Percentiles rank a stretch among this genome's conserved stretches.
phyloP scores from a whole-genome alignment of 306 rosid genomes.

The Citrullus mucosospermus region DNA sequence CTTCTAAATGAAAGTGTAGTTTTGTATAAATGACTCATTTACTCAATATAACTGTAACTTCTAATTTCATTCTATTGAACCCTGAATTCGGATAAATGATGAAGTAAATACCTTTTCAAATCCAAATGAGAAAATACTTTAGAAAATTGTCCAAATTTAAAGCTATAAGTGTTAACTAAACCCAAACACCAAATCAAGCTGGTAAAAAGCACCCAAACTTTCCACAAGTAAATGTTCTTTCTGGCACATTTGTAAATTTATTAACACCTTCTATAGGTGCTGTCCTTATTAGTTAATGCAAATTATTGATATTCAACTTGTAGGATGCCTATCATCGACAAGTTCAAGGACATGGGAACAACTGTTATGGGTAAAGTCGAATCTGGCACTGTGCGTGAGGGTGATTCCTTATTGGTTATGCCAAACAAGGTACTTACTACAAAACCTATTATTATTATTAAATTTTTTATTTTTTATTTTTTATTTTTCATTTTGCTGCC shows the following conservation, averaged over 20 bases:
- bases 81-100: not conserved
- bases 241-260: not conserved
- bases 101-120: not conserved
- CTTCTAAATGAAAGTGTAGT: not conserved
- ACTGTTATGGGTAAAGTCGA: conserved; percentile 96
- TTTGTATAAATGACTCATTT: not conserved
- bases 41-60: not conserved
- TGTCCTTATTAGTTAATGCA: not conserved
- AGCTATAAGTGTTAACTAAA: not conserved
- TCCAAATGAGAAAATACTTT: not conserved
- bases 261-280: not conserved
- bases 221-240: not conserved
- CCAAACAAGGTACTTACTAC: conserved; percentile 69
- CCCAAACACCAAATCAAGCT: not conserved
- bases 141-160: not conserved
- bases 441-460: not conserved
- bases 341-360: conserved; percentile 95
- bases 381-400: conserved; percentile 72
- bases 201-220: not conserved
- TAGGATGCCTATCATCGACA: conserved; percentile 91
- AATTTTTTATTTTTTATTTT: no score
- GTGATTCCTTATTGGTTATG: conserved; percentile 73
- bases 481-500: not conserved
- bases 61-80: not conserved
- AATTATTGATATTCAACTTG: conserved; percentile 13